Percentiles rank a stretch among this genome's conserved stretches.
Evolutionary conservation across 2,329 filamentous ascomycete genomes (phyloP).

Genomic region (Lachnellula hyalina): DNA sequence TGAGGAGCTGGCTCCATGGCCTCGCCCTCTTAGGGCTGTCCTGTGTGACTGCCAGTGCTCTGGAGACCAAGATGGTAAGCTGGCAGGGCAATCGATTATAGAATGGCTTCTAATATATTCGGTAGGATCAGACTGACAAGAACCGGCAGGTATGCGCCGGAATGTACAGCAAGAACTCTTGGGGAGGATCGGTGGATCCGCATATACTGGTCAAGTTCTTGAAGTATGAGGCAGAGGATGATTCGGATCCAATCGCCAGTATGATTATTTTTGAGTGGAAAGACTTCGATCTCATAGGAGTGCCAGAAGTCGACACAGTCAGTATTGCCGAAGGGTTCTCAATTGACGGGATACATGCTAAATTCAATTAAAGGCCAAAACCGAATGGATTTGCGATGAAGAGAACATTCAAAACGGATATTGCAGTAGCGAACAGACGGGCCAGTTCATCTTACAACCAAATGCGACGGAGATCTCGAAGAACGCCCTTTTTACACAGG

Average conservation of each 20-base stretch:
- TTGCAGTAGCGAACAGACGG: slow-evolving; percentile 73
- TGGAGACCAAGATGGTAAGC: slow-evolving; percentile 55
- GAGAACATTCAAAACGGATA: slow-evolving; percentile 61
- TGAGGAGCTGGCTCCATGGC: slow-evolving; percentile 50
- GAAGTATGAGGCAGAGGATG: slow-evolving; percentile 49
- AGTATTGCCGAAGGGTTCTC: slow-evolving; percentile 15
- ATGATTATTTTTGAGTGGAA: slow-evolving; percentile 92
- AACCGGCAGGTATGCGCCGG: slow-evolving; percentile 79
- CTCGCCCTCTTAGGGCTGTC: slow-evolving; percentile 49
- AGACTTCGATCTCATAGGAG: slow-evolving; percentile 74
- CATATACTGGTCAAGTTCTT: slow-evolving; percentile 84
- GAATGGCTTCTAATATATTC: slow-evolving; percentile 12
- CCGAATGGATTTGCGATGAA: slow-evolving; percentile 71
- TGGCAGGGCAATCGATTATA: not conserved
- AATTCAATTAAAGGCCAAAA: slow-evolving; percentile 35
- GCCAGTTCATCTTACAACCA: slow-evolving; percentile 74
- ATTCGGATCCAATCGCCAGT: slow-evolving; percentile 71
- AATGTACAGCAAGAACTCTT: slow-evolving; percentile 88
- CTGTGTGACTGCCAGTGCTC: slow-evolving; percentile 46
- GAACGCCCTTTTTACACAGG: slow-evolving; percentile 70
- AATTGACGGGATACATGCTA: slow-evolving; percentile 25
- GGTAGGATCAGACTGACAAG: slow-evolving; percentile 67
- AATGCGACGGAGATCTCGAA: slow-evolving; percentile 69
- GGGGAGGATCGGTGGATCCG: slow-evolving; percentile 83
- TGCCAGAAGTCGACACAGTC: slow-evolving; percentile 52